Evolutionary conservation across 116 monocot species (phyloP).

Genomic region (Iris pallida): DNA sequence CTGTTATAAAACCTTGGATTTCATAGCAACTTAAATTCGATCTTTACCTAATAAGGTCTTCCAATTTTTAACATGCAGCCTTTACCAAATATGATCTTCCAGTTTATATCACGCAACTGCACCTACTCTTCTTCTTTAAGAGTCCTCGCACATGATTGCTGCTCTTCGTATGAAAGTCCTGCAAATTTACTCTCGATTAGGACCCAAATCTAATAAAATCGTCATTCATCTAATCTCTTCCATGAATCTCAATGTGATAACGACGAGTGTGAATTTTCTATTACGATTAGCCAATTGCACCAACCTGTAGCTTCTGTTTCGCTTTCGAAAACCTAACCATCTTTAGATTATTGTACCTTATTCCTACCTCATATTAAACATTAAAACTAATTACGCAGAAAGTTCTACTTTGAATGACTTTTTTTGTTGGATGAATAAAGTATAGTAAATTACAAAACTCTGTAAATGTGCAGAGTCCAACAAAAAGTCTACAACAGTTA

Average conservation of each 20-base stretch:
- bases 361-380: not conserved
- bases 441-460: not conserved
- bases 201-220: not conserved
- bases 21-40: no score
- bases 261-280: not conserved
- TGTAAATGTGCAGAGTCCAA: not conserved
- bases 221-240: not conserved
- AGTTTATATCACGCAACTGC: not conserved
- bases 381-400: not conserved
- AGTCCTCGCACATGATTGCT: not conserved
- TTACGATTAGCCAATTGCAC: not conserved
- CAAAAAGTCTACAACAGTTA: not conserved
- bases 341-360: not conserved
- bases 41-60: no score
- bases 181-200: not conserved
- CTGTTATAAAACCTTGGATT: no score
- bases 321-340: conserved; percentile 5
- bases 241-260: not conserved
- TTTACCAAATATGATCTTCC: not conserved
- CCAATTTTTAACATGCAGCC: no score
- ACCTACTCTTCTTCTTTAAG: not conserved
- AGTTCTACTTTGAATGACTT: not conserved
- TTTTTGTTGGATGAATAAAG: not conserved
- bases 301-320: not conserved
- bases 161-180: not conserved